Conservation (phyloP, 2,329 filamentous ascomycete species). For the Fusarium tanahbumbuense region DNA sequence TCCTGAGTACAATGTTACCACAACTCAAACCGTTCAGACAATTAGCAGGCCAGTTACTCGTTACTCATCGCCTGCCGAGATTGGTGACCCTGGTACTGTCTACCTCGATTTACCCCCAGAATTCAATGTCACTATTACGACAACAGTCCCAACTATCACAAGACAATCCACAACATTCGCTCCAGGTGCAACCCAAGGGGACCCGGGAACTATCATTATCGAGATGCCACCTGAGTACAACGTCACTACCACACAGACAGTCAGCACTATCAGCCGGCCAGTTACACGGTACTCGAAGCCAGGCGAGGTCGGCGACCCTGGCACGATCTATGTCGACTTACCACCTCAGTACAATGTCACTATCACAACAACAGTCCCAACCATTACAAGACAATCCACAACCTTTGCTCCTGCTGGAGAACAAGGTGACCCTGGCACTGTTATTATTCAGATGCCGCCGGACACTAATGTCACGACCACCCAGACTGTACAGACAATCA, state of each 20-base stretch:
- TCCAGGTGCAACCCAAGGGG: constrained; percentile 4
- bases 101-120: constrained; percentile 17
- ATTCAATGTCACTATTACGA: constrained; percentile 18
- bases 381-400: constrained; percentile 9
- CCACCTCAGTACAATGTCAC: constrained; percentile 30
- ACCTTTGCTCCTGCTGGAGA: constrained; percentile 9
- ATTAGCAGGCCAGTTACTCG: constrained; percentile 17
- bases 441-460: constrained; percentile 11
- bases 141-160: constrained; percentile 12
- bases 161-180: constrained; percentile 4
- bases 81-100: constrained; percentile 18
- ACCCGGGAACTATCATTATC: constrained; percentile 18
- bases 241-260: constrained; percentile 8
- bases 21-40: constrained; percentile 12
- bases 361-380: constrained; percentile 11
- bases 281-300: constrained; percentile 9
- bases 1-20: constrained; percentile 23
- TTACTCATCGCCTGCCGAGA: constrained; percentile 7
- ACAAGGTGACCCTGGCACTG: constrained; percentile 19
- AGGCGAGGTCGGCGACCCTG: constrained; percentile 11
- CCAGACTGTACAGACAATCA: constrained; percentile 19
- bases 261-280: constrained; percentile 9
- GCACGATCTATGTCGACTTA: constrained; percentile 19
- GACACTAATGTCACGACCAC: constrained; percentile 18
- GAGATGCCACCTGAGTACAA: constrained; percentile 16